A percentile compares a stretch with the other conserved stretches of the same genome.
Conservation (phyloP, 2,329 filamentous ascomycete species). For the Phaeoacremonium minimum region DNA sequence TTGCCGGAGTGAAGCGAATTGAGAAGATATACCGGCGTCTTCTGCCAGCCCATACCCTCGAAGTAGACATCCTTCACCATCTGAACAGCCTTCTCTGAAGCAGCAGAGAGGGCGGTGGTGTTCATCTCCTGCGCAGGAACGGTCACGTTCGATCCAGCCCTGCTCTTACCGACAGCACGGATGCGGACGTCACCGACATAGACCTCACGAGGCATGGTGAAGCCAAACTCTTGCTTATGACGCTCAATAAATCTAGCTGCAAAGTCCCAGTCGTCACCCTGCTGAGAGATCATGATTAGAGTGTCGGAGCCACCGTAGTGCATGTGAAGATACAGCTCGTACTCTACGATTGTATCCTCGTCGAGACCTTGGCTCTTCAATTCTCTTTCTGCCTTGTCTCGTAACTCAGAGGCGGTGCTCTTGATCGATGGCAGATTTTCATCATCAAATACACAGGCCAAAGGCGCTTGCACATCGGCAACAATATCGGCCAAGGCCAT, state of each 20-base stretch:
- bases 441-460: conserved; percentile 36
- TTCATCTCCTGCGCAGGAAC: conserved; percentile 29
- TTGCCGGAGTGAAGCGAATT: conserved; percentile 54
- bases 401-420: background rate
- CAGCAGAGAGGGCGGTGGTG: conserved; percentile 24
- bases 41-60: conserved; percentile 51
- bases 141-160: background rate
- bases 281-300: conserved; percentile 3
- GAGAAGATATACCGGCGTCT: conserved; percentile 60
- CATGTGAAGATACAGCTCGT: conserved; percentile 4
- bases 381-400: conserved; percentile 50
- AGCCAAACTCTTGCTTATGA: conserved; percentile 69
- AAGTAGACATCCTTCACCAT: conserved; percentile 59
- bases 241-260: conserved; percentile 63
- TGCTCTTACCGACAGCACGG: conserved; percentile 63
- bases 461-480: conserved; percentile 62
- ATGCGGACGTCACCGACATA: conserved; percentile 68
- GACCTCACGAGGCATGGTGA: conserved; percentile 64
- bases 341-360: background rate
- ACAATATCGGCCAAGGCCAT: conserved; percentile 72
- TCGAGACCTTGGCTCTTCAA: conserved; percentile 1
- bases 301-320: conserved; percentile 1
- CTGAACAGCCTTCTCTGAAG: conserved; percentile 60
- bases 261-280: conserved; percentile 58
- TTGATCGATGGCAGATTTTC: background rate